Evolutionary conservation across 2,329 filamentous ascomycete genomes (phyloP).

Genomic region (Zasmidium cellare): DNA sequence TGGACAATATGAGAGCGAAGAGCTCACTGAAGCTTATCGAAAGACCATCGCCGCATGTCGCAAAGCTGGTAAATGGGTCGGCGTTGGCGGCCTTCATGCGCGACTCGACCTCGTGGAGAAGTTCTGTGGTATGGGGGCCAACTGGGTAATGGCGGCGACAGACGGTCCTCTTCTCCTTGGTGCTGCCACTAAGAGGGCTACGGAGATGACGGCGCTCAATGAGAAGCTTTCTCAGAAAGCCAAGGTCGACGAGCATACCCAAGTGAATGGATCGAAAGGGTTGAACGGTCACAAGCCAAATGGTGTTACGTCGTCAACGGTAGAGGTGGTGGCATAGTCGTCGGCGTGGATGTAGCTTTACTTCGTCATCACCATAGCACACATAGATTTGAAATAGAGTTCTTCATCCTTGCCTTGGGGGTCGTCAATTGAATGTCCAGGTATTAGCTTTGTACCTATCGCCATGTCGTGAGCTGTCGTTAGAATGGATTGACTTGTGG

Average conservation of each 20-base stretch:
- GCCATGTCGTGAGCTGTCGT: too few relatives aligned
- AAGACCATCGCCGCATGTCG: constrained; percentile 41
- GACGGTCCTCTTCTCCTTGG: constrained; percentile 40
- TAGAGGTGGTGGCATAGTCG: neutral
- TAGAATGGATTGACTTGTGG: too few relatives aligned
- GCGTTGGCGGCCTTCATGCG: constrained; percentile 43
- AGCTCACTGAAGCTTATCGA: constrained; percentile 33
- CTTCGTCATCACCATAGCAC: too few relatives aligned
- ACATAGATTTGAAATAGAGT: too few relatives aligned
- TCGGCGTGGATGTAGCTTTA: too few relatives aligned
- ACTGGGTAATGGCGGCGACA: constrained; percentile 40
- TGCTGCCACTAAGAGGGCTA: constrained; percentile 35
- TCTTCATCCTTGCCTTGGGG: too few relatives aligned
- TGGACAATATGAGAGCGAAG: constrained; percentile 41
- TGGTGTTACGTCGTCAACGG: too few relatives aligned
- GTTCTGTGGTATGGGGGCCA: constrained; percentile 41
- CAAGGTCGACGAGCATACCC: too few relatives aligned
- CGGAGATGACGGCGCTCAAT: constrained; percentile 4
- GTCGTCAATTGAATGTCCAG: too few relatives aligned
- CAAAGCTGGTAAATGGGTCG: constrained; percentile 42
- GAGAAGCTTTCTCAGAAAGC: neutral
- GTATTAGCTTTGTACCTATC: too few relatives aligned
- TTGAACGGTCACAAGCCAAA: too few relatives aligned
- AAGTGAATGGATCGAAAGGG: too few relatives aligned
- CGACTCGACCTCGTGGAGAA: constrained; percentile 45